Evolutionary conservation across 2,329 filamentous ascomycete genomes (phyloP).

Genomic region (Claviceps spartinae): DNA sequence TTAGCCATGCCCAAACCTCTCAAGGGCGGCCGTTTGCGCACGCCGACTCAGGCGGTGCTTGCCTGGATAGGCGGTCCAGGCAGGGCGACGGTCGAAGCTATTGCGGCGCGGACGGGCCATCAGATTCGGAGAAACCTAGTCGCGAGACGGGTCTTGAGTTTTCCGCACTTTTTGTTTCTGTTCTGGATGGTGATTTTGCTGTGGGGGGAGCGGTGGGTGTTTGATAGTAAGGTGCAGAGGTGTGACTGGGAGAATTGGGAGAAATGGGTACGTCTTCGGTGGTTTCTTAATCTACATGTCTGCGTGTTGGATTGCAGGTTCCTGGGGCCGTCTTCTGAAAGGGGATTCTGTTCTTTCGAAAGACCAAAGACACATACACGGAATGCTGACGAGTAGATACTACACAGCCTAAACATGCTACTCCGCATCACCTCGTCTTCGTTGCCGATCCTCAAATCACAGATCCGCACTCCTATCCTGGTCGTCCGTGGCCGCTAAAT

Average conservation of each 20-base stretch:
- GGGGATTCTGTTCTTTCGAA: not conserved
- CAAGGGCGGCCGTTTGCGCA: constrained; percentile 4
- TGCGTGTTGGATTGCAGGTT: no score
- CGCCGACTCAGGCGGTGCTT: not conserved
- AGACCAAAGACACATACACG: not conserved
- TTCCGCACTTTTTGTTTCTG: constrained; percentile 53
- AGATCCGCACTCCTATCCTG: constrained; percentile 89
- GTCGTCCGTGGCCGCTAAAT: constrained; percentile 49
- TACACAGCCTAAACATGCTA: constrained; percentile 56
- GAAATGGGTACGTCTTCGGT: constrained; percentile 56
- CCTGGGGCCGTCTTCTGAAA: not conserved
- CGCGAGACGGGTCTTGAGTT: constrained; percentile 39
- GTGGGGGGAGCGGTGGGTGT: constrained; percentile 75
- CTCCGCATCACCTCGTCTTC: constrained; percentile 72
- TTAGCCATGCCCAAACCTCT: constrained; percentile 5
- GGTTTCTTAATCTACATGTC: not conserved
- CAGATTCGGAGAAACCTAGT: constrained; percentile 30
- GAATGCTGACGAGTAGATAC: not conserved
- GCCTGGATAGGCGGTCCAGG: constrained; percentile 30
- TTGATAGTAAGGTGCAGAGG: constrained; percentile 51
- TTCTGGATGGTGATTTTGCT: constrained; percentile 68
- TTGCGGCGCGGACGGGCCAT: constrained; percentile 16
- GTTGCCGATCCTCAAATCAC: constrained; percentile 86
- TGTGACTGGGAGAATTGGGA: constrained; percentile 88
- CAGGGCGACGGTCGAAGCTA: constrained; percentile 19